Evolutionary conservation across 192 early-diverging fungal genomes (phyloP), one percentile per base, ranked within the genome.

Genomic region (Gamsiella multidivaricata): DNA sequence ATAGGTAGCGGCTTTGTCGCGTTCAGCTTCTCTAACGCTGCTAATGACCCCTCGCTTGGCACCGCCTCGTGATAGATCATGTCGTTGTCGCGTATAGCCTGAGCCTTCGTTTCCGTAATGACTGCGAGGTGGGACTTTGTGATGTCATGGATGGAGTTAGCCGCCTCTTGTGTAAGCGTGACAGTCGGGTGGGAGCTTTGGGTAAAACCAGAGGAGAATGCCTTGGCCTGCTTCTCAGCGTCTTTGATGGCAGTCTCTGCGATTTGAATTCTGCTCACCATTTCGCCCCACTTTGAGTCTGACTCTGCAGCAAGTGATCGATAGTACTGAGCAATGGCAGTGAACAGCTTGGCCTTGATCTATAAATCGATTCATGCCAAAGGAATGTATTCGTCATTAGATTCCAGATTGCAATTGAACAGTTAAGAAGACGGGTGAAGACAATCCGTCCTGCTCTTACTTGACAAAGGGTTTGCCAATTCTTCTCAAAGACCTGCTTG

Each of bases 61-160:
- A 95, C 92, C 0, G 87, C 58, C 45, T 94, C 94, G 81, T 96
- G 91, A 81, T 99, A 99, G 33, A 99, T 90, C 73, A 98, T 84
- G 80, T 99, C 97, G 79, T 99, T 99, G 85, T 99, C 97, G 43
- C 90, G 90, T 20, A 85, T 88, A 1, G 91, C 89, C 31, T 81
- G 80, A 23, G 63, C 69, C 55, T 92, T 88, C 70, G 92, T 89
- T 33, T 97, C 96, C 3, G 81, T 84, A 69, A 91, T 89, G 8
- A 86, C 71, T 36, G 89, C 86, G 0, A 88, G 59, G 23, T 91
- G 84, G 2, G 87, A 70, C 52, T 94, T 91, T 47, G 89, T 88
- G 9, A 90, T 79, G 37, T 98, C 96, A 36, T 89, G 86, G 32
- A 99, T 63, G 0, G 90, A 88, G 28, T 87, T 81, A 1, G 89